Evolutionary conservation across 176 grass and related monocot species (phyloP).

Genomic region (Oropetium thomaeum): DNA sequence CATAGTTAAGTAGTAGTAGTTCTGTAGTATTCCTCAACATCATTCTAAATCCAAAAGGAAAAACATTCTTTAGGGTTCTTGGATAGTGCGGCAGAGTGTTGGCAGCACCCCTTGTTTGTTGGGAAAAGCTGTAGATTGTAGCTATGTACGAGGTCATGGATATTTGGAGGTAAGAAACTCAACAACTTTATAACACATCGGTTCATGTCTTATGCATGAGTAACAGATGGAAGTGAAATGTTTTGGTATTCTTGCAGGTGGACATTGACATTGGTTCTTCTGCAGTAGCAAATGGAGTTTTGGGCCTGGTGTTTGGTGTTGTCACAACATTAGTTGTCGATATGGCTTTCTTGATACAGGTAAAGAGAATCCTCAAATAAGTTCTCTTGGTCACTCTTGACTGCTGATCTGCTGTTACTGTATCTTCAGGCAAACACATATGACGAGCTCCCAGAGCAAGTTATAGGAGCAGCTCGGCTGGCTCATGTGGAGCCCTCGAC

Average conservation of each 20-base stretch:
- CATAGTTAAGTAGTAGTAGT: background rate
- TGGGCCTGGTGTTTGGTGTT: slow-evolving; percentile 84
- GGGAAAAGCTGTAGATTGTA: slow-evolving; percentile 92
- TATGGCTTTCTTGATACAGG: slow-evolving; percentile 97
- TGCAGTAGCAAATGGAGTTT: slow-evolving; percentile 86
- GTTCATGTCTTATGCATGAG: background rate
- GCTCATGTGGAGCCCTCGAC: slow-evolving; percentile 73
- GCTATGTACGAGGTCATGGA: slow-evolving; percentile 54
- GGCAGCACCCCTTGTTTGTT: slow-evolving; percentile 80
- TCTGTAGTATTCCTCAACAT: background rate
- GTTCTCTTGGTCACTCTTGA: too few species aligned
- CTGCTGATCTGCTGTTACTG: background rate
- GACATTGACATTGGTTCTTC: slow-evolving; percentile 97
- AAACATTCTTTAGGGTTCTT: slow-evolving; percentile 61
- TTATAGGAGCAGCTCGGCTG: slow-evolving; percentile 73
- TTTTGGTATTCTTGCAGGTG: slow-evolving; percentile 41
- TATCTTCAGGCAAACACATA: slow-evolving; percentile 63
- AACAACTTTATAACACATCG: background rate
- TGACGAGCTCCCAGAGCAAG: slow-evolving; percentile 87
- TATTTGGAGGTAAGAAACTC: slow-evolving; percentile 82
- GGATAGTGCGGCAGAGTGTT: slow-evolving; percentile 98
- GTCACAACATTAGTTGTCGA: slow-evolving; percentile 81
- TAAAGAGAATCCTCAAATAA: slow-evolving; percentile 9
- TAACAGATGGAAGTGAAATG: background rate
- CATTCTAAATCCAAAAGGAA: background rate